A percentile compares a stretch with the other conserved stretches of the same genome.
phyloP scores from a whole-genome alignment of 495 filamentous ascomycete genomes.

The Aspergillus campestris region DNA sequence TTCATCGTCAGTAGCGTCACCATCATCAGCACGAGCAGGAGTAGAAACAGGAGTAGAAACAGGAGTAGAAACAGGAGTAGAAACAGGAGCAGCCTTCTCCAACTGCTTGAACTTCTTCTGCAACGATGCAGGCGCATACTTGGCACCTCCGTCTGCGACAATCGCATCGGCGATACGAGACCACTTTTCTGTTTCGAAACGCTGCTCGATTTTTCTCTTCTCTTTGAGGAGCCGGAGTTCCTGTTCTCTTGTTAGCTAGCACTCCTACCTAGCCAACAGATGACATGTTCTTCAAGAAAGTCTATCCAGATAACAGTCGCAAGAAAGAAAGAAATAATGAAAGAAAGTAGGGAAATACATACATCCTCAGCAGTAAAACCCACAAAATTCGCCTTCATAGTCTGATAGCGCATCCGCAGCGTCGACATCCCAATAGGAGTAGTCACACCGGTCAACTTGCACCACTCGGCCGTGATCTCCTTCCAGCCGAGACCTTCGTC shows the following conservation, averaged over 20 bases:
- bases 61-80: not conserved
- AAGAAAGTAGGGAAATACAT: constrained; percentile 3
- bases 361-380: constrained; percentile 10
- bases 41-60: not conserved
- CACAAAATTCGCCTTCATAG: constrained; percentile 20
- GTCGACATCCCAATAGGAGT: constrained; percentile 7
- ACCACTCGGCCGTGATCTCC: constrained; percentile 2
- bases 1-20: not conserved
- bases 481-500: constrained; percentile 10
- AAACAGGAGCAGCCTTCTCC: constrained; percentile 1
- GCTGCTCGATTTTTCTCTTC: constrained; percentile 18
- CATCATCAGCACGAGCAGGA: not conserved
- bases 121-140: constrained; percentile 10
- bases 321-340: not conserved
- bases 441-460: too few relatives aligned
- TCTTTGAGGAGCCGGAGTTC: constrained; percentile 6
- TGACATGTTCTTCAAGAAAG: too few relatives aligned
- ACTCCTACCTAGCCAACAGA: too few relatives aligned
- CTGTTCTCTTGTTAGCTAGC: constrained; percentile 1
- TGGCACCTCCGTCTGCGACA: constrained; percentile 8
- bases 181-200: constrained; percentile 19
- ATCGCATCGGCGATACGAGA: constrained; percentile 9
- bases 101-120: constrained; percentile 20
- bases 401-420: constrained; percentile 9
- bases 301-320: too few relatives aligned